Base-by-base conservation (phyloP, 331 rosid genomes). In the Spiraea crenata region DNA sequence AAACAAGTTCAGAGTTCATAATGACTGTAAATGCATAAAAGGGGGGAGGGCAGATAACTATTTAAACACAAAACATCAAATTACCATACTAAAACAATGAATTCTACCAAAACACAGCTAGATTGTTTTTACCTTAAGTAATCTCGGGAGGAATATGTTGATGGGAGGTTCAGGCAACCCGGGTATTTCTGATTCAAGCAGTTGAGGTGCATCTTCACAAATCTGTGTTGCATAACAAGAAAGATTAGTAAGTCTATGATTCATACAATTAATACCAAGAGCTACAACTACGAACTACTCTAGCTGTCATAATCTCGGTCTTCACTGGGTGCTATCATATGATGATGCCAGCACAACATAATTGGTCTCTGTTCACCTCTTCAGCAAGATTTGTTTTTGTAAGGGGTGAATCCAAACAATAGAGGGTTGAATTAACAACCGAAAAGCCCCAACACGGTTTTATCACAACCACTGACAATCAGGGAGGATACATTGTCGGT, bases 141-240 rank as follows among this genome's bases (percentile, higher is more conserved):
- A 83, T 83, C 96, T 89, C n/a, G 96, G 96, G 70, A 95, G 92
- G 80, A 95, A 85, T 75, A 95, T 81, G 73, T 80, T 84, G 73
- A 95, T 88, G 37, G 99, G 99, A 54, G 98, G 93, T 76, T 95
- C 99, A 73, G 99, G 67, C 87, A 95, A 89, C 49, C 99, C 99
- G 15, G 98, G 88, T 75, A 92, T 82, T 72, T 92, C 99, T 41
- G 89, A 74, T 78, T 95, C 98, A 79, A 95, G 99, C 76, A 86
- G 76, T 84, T 95, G 98, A 34, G 99, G 99, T 84, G 89, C 79
- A 80, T 95, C 99, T 84, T 95, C 99, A 81, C 99, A 92, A 49
- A 95, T 90, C 99, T 95, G 84, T 60, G 47, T 8, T 15, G 61
- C 35, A 57, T 20, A 56, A 55, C 49, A 35, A 62, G 58, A 34